phyloP scores from a whole-genome alignment of 768 basidiomycete species.

The Roridomyces roridus region DNA sequence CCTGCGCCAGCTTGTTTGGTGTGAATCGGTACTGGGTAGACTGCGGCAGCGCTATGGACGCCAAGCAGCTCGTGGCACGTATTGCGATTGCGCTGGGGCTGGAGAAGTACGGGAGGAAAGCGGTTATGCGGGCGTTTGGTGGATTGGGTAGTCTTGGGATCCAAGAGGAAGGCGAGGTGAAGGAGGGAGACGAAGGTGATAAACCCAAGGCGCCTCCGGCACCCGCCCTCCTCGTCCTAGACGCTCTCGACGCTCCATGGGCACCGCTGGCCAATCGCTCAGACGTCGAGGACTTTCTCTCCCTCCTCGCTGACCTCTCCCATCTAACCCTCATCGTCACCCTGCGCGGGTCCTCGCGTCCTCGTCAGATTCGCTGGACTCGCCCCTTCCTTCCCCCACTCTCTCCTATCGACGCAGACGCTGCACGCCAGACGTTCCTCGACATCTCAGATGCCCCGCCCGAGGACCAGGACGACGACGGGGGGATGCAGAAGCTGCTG shows the following conservation, averaged over 20 bases:
- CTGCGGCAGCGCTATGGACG: constrained; percentile 9
- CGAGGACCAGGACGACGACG: constrained; percentile 7
- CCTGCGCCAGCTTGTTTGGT: background rate
- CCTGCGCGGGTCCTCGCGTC: constrained; percentile 15
- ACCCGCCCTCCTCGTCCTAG: constrained; percentile 12
- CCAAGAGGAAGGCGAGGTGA: background rate
- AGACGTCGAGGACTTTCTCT: constrained; percentile 21
- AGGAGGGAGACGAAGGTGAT: background rate
- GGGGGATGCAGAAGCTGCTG: constrained; percentile 10
- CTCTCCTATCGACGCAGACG: background rate
- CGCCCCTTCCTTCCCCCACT: constrained; percentile 21
- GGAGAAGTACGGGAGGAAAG: constrained; percentile 3
- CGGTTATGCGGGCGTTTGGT: background rate
- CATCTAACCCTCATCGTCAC: constrained; percentile 20
- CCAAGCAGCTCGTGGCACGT: background rate
- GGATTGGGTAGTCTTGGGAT: background rate
- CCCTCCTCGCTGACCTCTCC: constrained; percentile 16
- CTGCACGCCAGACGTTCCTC: constrained; percentile 20
- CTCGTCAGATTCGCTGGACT: constrained; percentile 23
- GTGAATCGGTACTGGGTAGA: constrained; percentile 14
- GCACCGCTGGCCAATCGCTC: constrained; percentile 10
- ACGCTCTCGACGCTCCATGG: constrained; percentile 17
- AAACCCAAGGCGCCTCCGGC: background rate
- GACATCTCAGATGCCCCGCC: constrained; percentile 22
- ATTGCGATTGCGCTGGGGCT: constrained; percentile 1